phyloP scores from a whole-genome alignment of 805 yeast species.

The Novakomyces olei region DNA sequence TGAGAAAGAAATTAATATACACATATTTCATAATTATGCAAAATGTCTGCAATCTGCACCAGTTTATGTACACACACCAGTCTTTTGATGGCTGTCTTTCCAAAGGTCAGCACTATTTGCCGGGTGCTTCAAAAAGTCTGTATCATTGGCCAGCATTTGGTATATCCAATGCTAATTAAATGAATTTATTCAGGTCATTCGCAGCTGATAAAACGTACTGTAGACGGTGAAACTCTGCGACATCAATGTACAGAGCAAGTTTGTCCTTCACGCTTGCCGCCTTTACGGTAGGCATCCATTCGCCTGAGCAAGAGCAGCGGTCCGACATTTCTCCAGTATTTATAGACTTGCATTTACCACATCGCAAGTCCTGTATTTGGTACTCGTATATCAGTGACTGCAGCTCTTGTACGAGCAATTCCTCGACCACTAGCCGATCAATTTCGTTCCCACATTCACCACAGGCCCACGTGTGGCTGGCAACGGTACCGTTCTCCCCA shows the following conservation, averaged over 20 bases:
- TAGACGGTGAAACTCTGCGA: constrained; percentile 37
- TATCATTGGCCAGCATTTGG: too few species aligned
- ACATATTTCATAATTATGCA: too few species aligned
- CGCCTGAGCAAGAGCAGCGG: constrained; percentile 76
- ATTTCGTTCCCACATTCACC: constrained; percentile 40
- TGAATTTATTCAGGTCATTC: too few species aligned
- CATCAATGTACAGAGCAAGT: constrained; percentile 30
- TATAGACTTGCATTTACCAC: constrained; percentile 51
- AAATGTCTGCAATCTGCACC: too few species aligned
- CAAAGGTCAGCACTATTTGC: too few species aligned
- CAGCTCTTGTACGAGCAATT: constrained; percentile 46
- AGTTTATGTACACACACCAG: too few species aligned
- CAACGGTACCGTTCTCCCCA: constrained; percentile 8
- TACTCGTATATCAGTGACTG: constrained; percentile 33
- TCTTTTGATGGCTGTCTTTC: too few species aligned
- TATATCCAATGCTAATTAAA: too few species aligned
- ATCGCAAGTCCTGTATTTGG: constrained; percentile 59
- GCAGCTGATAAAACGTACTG: too few species aligned
- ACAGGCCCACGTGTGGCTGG: constrained; percentile 33
- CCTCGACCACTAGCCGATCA: constrained; percentile 55
- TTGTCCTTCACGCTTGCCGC: constrained; percentile 24
- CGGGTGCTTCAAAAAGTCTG: too few species aligned
- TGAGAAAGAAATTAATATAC: too few species aligned
- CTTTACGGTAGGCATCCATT: constrained; percentile 41
- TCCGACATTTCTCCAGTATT: constrained; percentile 46